Base-by-base conservation (phyloP, 768 basidiomycete genomes). In the Candolleomyces eurysporus region DNA sequence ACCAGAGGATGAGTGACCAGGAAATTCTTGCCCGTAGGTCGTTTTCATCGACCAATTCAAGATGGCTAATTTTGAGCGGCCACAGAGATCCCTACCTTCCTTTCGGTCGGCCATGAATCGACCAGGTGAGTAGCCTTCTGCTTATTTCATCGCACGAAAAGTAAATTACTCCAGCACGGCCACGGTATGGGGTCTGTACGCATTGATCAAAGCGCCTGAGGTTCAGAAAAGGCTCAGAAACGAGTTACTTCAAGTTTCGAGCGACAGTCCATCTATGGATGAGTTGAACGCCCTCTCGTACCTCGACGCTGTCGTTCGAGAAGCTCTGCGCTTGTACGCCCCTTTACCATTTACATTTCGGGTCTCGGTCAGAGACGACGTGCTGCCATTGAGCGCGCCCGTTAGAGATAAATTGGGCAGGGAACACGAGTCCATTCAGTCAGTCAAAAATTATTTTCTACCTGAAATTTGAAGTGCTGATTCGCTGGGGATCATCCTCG, bases 201-300 rank as follows among this genome's bases (percentile, higher is more conserved):
- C 82, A 2, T 75, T 91, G 2, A 71, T 81, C 0, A 76, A 80
- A 60, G 63, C 82, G 52, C 77, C 78, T 0, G 74, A 78, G 0
- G 70, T 82, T 3, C 88, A 90, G 61, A 72, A 65, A 13, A 82
- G 80, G 61, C 78, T 92, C 0, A 78, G 88, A 0, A 77, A 81
- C 1, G 90, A 92, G 66, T 72, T 88, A 3, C 66, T 79, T 4
- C 68, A 71, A 0, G 73, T 86, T 5, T 68, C 78, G 0, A 84
- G 82, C 0, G 83, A 88, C 7, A 82, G 71, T 0, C 88, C 89
- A 4, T 78, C 81, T 1, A 89, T 90, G 84, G 89, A 91, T 48
- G 80, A 86, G 19, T 76, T 92, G 3, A 81, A 83, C 60, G 73
- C 78, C 6, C 76, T 93, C 5, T 81, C 86, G 0, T 90, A 88